Conservation (phyloP, 371 early-diverging fungal genomes). For the Circinella umbellata region DNA sequence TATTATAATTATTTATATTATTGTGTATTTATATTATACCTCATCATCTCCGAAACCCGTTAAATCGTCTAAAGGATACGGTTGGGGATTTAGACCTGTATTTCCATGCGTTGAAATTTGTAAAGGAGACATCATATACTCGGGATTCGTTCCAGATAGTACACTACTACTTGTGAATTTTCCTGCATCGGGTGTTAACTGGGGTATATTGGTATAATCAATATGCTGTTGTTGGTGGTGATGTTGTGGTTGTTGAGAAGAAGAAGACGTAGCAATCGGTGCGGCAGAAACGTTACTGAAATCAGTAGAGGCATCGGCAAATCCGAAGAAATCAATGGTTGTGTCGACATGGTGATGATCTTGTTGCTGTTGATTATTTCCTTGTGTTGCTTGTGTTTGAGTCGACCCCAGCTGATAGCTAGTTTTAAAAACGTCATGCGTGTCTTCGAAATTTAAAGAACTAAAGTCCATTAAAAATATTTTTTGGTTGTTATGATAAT, state of each 20-base stretch:
- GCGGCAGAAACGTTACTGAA: background rate
- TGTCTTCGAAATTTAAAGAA: constrained; percentile 5
- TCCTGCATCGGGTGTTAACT: constrained; percentile 44
- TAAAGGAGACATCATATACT: constrained; percentile 48
- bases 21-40: constrained; percentile 20
- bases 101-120: constrained; percentile 30
- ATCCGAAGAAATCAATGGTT: constrained; percentile 33
- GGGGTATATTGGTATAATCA: constrained; percentile 25
- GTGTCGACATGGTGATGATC: background rate
- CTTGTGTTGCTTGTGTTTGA: background rate
- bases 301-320: constrained; percentile 26
- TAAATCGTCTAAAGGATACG: constrained; percentile 9
- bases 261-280: background rate
- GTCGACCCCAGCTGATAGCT: background rate
- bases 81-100: background rate
- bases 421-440: constrained; percentile 15
- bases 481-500: no score
- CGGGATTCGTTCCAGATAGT: constrained; percentile 45
- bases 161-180: constrained; percentile 38
- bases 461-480: background rate
- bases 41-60: constrained; percentile 43
- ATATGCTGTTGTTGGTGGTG: background rate
- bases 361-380: background rate
- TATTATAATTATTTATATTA: no score
- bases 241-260: background rate